These are phyloP conservation scores for Xylaria acuta DNA, from an alignment of 495 filamentous ascomycete genomes.

Conservation along the genomic window DNA sequence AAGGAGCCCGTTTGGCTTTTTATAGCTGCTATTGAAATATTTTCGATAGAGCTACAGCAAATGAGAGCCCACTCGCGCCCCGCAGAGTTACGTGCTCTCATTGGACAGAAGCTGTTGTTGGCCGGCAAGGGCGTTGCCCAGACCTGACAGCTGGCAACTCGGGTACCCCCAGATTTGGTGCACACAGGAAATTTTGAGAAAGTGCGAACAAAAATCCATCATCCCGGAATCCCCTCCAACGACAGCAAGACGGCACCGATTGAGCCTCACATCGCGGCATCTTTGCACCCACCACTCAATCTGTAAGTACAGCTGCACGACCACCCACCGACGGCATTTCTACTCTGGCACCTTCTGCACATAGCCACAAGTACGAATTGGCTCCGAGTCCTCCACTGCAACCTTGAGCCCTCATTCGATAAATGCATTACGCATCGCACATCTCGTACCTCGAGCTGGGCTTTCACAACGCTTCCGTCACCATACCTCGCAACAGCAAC, in stretches of 20 bases:
- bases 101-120: neutral
- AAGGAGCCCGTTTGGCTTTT: constrained; percentile 9
- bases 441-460: neutral
- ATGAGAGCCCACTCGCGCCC: neutral
- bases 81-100: neutral
- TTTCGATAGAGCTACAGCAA: constrained; percentile 7
- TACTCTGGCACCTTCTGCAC: neutral
- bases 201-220: constrained; percentile 31
- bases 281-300: constrained; percentile 23
- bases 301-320: constrained; percentile 21
- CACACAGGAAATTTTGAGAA: constrained; percentile 32
- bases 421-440: neutral
- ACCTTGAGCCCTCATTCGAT: constrained; percentile 10
- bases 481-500: neutral
- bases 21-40: constrained; percentile 9
- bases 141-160: constrained; percentile 22
- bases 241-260: constrained; percentile 29
- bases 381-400: neutral
- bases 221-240: constrained; percentile 30
- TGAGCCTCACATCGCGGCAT: constrained; percentile 27
- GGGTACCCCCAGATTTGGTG: constrained; percentile 24
- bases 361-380: neutral
- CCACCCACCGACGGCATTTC: neutral
- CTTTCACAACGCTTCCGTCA: neutral
- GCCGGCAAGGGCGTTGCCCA: neutral